Base-by-base conservation (phyloP, 768 basidiomycete genomes). In the Termitomyces sp. region DNA sequence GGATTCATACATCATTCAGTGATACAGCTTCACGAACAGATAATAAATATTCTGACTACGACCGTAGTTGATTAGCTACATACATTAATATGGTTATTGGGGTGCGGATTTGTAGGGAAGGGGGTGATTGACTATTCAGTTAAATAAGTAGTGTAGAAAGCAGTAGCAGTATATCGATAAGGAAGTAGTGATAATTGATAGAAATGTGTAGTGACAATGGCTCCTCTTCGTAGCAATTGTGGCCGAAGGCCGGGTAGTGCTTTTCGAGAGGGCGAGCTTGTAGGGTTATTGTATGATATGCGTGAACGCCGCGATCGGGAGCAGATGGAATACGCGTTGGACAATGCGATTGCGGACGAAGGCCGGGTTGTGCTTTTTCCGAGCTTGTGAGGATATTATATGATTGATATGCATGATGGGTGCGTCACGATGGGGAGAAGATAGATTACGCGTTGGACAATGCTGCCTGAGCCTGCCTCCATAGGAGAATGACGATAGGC, bases 161-260 rank as follows among this genome's bases (percentile, higher is more conserved):
- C 30, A 28, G 26, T 43, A 24, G 10, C 5, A 22, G 26, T 43
- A 19, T 3, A 15, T 38, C n/a, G 37, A 55, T 14, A 21, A 37
- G 37, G n/a, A 41, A 26, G 53, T 45, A 44, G 56, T n/a, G 15
- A 22, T 59, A 57, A 44, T 62, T 53, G 65, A 67, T 69, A 68
- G 64, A 69, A 48, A 57, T 42, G 28, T 45, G 59, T 60, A 53
- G 21, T 22, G 30, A 41, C 21, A 11, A 32, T 30, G n/a, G 11
- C 5, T 41, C 24, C 34, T 21, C 3, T 24, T 22, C 17, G 6
- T n/a, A 6, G 24, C 10, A 10, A 48, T 37, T 10, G 26, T 17
- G n/a, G 8, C n/a, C n/a, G 44, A n/a, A n/a, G 26, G 28, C 14
- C 12, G 24, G 9, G 28, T n/a, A 3, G 17, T 5, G 44, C 26